Evolutionary conservation across 257 asterid species (phyloP), one percentile per base, ranked within the genome.

Genomic region (Jasminum sambac): DNA sequence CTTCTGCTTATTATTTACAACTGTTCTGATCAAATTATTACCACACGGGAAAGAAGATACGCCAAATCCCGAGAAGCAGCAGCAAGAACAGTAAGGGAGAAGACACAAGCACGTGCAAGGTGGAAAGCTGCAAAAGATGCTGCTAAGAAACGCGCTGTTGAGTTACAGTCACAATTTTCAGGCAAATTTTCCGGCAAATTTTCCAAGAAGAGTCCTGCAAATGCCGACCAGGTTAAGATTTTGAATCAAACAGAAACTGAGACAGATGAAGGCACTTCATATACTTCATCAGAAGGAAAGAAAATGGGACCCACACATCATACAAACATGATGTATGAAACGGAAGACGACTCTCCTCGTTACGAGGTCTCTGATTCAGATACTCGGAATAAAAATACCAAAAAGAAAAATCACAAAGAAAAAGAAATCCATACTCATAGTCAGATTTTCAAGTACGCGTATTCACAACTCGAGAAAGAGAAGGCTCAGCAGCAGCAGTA

Each of bases 41-140:
- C 90, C n/a, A 88, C 85, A 66, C 87, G 95, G 72, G 96, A 95
- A 83, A 81, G 96, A 72, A 89, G 96, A 79, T 79, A 75, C 37
- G 88, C 99, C 69, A 91, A 90, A 68, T 86, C 88, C 69, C 80
- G 99, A 76, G 99, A 95, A 82, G 96, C 96, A 66, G 99, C 98
- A 40, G 95, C 86, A 73, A 83, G 88, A 83, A 95, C 88, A 19
- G 96, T 83, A 25, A 84, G 72, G 81, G 91, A 88, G 83, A 91
- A 83, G 72, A 83, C 84, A 30, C 90, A 81, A 81, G 98, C 98
- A 17, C 97, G 94, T 64, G 89, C 87, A 12, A 78, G 84, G 81
- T 95, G 99, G 99, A 84, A 81, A 84, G 66, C 91, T 48, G 96
- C 98, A 36, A 95, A 89, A 84, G 96, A 88, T 17, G 92, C 97